Base-by-base conservation (phyloP, 2,329 filamentous ascomycete genomes). In the Tolypocladium endophyticum region DNA sequence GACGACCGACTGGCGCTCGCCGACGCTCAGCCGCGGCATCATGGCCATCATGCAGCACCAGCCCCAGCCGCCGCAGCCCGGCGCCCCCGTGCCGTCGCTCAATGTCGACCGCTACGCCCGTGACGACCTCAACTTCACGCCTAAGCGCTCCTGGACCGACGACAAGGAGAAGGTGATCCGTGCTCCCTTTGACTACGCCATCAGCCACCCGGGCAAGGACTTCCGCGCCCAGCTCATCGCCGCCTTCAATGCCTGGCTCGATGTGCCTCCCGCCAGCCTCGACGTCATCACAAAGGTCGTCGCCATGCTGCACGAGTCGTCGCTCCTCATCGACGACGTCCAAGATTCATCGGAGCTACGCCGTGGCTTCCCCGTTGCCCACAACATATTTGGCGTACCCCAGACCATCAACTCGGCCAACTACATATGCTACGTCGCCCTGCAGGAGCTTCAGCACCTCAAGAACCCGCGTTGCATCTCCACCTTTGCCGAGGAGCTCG, bases 401-500 rank as follows among this genome's bases (percentile, higher is more conserved):
- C 91, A 96, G 74, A 94, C 90, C 52, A 94, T 96, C 75, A 96
- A 96, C 74, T 88, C 87, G 56, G 90, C 90, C 64, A 96, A 95
- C 74, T 95, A 95, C 74, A 84, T 93, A 61, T 95, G 94, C 78
- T 94, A 95, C 71, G 79, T 81, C 65, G 90, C 90, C 0, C 79
- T 94, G 56, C 84, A 88, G 65, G 89, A 93, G 72, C 77, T 95
- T 12, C 80, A 87, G 64, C 85, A 83, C 66, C 82, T 96, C 59
- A 77, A 81, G 62, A 91, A 90, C 70, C 84, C 85, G 1, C 77
- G 80, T 43, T 82, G 84, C 30, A 81, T 93, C 61, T 76, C 79
- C 62, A 87, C 92, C 59, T 96, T 89, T 68, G 87, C 87, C 20
- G 89, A 94, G 63, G 91, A 95, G 76, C 80, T 96, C 38, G 75